These are phyloP conservation scores for Kingdonia uniflora DNA, from an alignment of 164 flowering plant genomes.

Conservation along the genomic window DNA sequence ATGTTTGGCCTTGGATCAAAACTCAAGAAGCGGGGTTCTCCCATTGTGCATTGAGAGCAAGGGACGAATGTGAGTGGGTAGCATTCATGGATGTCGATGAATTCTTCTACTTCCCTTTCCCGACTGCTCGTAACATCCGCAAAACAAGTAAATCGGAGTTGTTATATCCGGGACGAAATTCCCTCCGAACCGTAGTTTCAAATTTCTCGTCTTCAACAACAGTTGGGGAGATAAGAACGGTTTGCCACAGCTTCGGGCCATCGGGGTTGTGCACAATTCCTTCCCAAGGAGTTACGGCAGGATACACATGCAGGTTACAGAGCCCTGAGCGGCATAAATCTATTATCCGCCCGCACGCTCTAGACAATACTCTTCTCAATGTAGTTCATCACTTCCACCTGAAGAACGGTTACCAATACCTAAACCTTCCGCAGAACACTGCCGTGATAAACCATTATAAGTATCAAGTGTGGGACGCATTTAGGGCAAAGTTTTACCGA, in stretches of 20 bases:
- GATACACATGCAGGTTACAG: constrained; percentile 80
- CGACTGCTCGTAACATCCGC: constrained; percentile 9
- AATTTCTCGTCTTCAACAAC: constrained; percentile 32
- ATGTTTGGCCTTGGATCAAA: constrained; percentile 87
- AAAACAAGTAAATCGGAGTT: constrained; percentile 2
- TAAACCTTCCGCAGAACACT: constrained; percentile 38
- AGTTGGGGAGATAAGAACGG: constrained; percentile 70
- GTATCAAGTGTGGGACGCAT: constrained; percentile 87
- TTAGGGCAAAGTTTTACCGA: constrained; percentile 66
- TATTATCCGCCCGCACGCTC: constrained; percentile 51
- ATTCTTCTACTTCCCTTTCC: constrained; percentile 60
- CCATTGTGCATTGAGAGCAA: constrained; percentile 63
- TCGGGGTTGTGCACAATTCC: constrained; percentile 60
- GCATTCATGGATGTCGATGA: constrained; percentile 90
- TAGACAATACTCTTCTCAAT: constrained; percentile 50
- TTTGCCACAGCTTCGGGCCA: constrained; percentile 87
- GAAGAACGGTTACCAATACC: constrained; percentile 34
- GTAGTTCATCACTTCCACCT: constrained; percentile 81
- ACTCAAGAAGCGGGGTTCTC: constrained; percentile 94
- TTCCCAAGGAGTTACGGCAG: constrained; percentile 54
- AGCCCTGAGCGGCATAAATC: constrained; percentile 86
- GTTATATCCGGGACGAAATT: constrained; percentile 23
- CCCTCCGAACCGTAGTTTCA: constrained; percentile 35
- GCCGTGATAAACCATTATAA: constrained; percentile 77
- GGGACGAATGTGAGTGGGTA: constrained; percentile 65